phyloP scores from a whole-genome alignment of 1,139 yeast genomes.

The Blastobotrys ciferrii region DNA sequence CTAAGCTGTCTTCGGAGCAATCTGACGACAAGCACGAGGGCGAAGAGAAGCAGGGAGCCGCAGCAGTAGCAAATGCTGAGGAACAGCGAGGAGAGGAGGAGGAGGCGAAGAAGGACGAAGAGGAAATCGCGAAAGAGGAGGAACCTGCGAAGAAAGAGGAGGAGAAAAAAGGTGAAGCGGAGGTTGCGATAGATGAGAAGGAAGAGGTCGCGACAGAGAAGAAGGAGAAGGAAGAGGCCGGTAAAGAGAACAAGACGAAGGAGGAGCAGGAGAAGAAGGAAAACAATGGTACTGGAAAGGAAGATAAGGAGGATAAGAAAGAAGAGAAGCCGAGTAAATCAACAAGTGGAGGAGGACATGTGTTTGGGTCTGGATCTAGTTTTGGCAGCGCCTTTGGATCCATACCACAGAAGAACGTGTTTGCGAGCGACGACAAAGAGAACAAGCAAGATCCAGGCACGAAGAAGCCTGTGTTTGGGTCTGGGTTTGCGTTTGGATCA shows the following conservation, averaged over 20 bases:
- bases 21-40: background rate
- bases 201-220: slow-evolving; percentile 11
- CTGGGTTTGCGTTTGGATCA: slow-evolving; percentile 34
- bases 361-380: slow-evolving; percentile 20
- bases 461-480: slow-evolving; percentile 21
- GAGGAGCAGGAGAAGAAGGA: slow-evolving; percentile 7
- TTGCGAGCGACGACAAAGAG: slow-evolving; percentile 10
- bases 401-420: slow-evolving; percentile 7
- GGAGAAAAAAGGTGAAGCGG: slow-evolving; percentile 7
- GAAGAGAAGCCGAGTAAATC: slow-evolving; percentile 8
- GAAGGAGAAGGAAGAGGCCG: slow-evolving; percentile 10
- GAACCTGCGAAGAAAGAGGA: slow-evolving; percentile 8
- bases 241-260: slow-evolving; percentile 1
- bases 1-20: slow-evolving; percentile 6
- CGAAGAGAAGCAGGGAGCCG: slow-evolving; percentile 3
- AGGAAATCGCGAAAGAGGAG: slow-evolving; percentile 12
- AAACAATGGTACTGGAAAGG: slow-evolving; percentile 7
- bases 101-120: slow-evolving; percentile 4
- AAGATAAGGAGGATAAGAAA: slow-evolving; percentile 1
- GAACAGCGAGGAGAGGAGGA: slow-evolving; percentile 11
- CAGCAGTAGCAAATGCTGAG: slow-evolving; percentile 7
- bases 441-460: slow-evolving; percentile 4
- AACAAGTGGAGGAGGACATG: slow-evolving; percentile 10
- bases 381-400: slow-evolving; percentile 20
- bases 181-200: slow-evolving; percentile 3